These are phyloP conservation scores for Alternaria sp. DNA, from an alignment of 2,329 filamentous ascomycete species.

Conservation along the genomic window DNA sequence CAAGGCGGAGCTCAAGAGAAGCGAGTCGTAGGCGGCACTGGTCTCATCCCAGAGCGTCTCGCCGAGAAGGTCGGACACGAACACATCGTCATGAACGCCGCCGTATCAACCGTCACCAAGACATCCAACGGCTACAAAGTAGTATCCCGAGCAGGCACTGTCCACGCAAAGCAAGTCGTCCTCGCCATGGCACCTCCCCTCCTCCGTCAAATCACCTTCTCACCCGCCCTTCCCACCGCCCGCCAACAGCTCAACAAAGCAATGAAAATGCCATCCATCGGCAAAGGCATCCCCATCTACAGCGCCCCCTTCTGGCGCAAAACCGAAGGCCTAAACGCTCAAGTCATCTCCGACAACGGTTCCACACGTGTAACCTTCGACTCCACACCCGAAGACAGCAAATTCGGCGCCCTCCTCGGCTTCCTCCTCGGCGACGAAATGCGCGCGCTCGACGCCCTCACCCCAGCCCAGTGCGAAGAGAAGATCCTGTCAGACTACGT, in stretches of 20 bases:
- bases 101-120: slow-evolving; percentile 21
- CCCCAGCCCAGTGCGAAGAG: background rate
- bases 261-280: slow-evolving; percentile 56
- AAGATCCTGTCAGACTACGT: slow-evolving; percentile 17
- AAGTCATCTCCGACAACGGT: slow-evolving; percentile 22
- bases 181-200: slow-evolving; percentile 57
- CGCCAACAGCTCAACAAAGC: slow-evolving; percentile 50
- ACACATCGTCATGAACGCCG: slow-evolving; percentile 23
- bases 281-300: slow-evolving; percentile 60
- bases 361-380: slow-evolving; percentile 23
- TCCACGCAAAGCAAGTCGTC: slow-evolving; percentile 55
- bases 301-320: slow-evolving; percentile 55
- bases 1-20: slow-evolving; percentile 23
- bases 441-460: slow-evolving; percentile 16
- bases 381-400: slow-evolving; percentile 17
- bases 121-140: slow-evolving; percentile 16
- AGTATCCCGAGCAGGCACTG: slow-evolving; percentile 24
- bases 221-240: slow-evolving; percentile 52
- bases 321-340: slow-evolving; percentile 52
- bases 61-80: slow-evolving; percentile 20
- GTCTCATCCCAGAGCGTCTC: slow-evolving; percentile 23
- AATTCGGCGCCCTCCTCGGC: slow-evolving; percentile 30
- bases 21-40: slow-evolving; percentile 29
- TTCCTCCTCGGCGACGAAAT: slow-evolving; percentile 31
- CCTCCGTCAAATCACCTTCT: slow-evolving; percentile 55